phyloP scores from a whole-genome alignment of 495 filamentous ascomycete genomes.

The Rusavskia elegans region DNA sequence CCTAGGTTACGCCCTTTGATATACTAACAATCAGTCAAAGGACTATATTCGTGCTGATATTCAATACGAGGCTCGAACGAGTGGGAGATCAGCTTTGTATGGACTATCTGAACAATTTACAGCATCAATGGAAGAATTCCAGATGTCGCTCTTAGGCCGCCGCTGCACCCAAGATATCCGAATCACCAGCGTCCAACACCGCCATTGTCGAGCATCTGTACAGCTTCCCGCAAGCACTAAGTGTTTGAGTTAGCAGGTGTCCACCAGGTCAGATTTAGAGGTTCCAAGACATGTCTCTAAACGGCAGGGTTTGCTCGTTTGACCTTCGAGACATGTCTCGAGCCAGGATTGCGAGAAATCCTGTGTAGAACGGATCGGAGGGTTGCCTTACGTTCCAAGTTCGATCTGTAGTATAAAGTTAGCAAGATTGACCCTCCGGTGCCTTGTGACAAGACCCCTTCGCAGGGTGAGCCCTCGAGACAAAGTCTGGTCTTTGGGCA shows the following conservation, averaged over 20 bases:
- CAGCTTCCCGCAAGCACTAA: constrained; percentile 66
- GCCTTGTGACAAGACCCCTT: constrained; percentile 54
- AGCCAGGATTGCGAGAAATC: too few species aligned
- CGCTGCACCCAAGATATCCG: constrained; percentile 73
- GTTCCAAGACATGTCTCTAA: too few species aligned
- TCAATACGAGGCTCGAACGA: too few species aligned
- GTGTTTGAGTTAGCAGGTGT: too few species aligned
- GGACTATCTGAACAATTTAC: neutral
- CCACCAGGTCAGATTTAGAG: too few species aligned
- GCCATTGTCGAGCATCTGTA: constrained; percentile 78
- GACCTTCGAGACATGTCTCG: too few species aligned
- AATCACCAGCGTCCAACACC: constrained; percentile 93
- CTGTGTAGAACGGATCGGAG: too few species aligned
- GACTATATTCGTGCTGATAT: too few species aligned
- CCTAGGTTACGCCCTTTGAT: too few species aligned
- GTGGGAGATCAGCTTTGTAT: too few species aligned
- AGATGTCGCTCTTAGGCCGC: constrained; percentile 29
- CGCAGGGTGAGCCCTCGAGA: constrained; percentile 43
- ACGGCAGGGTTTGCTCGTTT: too few species aligned
- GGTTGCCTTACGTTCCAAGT: constrained; percentile 46
- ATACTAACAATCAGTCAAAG: too few species aligned
- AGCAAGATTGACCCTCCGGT: constrained; percentile 67
- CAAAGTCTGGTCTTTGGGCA: constrained; percentile 12
- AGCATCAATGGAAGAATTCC: constrained; percentile 4
- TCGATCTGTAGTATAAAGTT: constrained; percentile 55